These are phyloP conservation scores for Raphanus hybrid DNA, from an alignment of 441 rosid genomes.

Conservation along the genomic window DNA sequence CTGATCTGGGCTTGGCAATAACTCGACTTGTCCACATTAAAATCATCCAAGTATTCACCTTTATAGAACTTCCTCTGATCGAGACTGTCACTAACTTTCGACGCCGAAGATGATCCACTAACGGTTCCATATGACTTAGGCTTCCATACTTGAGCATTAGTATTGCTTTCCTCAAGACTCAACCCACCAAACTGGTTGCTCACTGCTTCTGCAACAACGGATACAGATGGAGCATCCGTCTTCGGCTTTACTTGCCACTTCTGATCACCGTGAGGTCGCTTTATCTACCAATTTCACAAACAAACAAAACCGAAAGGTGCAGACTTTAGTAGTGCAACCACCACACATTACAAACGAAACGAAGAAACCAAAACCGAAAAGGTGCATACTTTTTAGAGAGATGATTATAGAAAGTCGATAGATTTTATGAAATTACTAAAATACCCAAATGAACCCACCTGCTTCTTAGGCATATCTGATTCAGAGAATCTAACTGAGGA, in stretches of 20 bases:
- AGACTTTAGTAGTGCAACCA: no score
- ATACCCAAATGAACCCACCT: conserved; percentile 29
- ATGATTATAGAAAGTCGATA: background rate
- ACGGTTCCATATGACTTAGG: conserved; percentile 65
- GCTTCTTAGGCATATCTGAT: conserved; percentile 49
- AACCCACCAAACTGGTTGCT: conserved; percentile 51
- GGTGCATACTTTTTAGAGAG: background rate
- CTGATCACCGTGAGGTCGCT: conserved; percentile 39
- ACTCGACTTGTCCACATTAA: conserved; percentile 67
- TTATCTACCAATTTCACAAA: conserved; percentile 44
- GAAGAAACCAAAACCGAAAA: conserved; percentile 5
- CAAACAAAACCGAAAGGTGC: no score
- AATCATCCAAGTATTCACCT: conserved; percentile 59
- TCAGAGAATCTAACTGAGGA: no score
- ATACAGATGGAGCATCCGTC: conserved; percentile 37
- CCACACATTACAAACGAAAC: no score
- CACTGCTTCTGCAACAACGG: conserved; percentile 46
- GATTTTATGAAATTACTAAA: background rate
- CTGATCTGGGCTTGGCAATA: conserved; percentile 79
- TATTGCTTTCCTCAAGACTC: conserved; percentile 45
- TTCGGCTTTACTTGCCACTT: conserved; percentile 43
- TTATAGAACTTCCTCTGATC: conserved; percentile 54
- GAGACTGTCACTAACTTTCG: conserved; percentile 6
- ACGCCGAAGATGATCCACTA: conserved; percentile 26
- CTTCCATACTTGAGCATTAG: conserved; percentile 45